Conservation (phyloP, 305 asterid species). For the Solanum chacoense region DNA sequence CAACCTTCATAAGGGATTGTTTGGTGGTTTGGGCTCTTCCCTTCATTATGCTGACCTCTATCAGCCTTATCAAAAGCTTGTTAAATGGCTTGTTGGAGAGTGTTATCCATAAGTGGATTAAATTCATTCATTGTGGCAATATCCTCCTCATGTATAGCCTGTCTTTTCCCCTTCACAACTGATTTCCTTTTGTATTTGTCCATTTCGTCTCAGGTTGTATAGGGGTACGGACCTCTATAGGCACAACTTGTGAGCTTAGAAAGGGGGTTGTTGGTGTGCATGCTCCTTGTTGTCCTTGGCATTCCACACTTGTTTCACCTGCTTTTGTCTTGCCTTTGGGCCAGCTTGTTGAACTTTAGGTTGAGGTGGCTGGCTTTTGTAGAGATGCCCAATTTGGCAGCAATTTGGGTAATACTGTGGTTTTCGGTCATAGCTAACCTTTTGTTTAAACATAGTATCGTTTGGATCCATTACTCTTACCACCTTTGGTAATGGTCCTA, state of each 20-base stretch:
- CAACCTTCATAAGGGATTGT: neutral
- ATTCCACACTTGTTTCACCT: neutral
- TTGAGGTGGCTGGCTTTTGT: neutral
- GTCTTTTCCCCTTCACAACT: too few relatives aligned
- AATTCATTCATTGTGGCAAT: neutral
- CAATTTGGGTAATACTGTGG: neutral
- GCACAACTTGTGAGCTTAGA: neutral
- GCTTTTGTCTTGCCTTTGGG: neutral
- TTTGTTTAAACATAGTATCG: neutral
- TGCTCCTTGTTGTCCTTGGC: neutral
- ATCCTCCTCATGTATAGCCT: neutral
- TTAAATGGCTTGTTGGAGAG: neutral
- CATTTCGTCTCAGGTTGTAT: neutral
- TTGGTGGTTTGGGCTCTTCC: neutral
- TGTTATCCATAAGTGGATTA: neutral
- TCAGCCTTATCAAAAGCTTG: neutral
- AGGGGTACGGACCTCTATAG: neutral
- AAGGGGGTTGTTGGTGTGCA: neutral
- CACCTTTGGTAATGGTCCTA: neutral
- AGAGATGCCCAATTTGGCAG: neutral
- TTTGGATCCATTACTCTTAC: neutral
- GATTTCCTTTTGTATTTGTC: neutral
- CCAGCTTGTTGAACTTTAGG: neutral
- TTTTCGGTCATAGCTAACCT: neutral
- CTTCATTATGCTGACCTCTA: neutral